Conservation (phyloP, 2,329 filamentous ascomycete genomes). For the Epichloe gansuensis region DNA sequence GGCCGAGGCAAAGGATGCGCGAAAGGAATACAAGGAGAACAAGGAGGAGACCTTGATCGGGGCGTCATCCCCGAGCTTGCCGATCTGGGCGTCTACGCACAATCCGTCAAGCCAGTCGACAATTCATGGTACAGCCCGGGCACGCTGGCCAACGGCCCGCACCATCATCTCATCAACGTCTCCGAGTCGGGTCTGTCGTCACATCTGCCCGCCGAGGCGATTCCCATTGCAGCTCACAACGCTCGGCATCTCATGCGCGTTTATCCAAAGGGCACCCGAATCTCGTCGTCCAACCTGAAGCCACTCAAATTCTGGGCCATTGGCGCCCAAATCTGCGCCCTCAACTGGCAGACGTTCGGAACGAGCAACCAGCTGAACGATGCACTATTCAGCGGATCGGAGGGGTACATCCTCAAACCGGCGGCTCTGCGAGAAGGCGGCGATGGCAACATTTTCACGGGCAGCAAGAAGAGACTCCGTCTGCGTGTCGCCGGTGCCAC, state of each 20-base stretch:
- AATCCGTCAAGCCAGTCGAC: constrained; percentile 55
- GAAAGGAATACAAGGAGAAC: constrained; percentile 40
- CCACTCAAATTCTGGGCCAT: constrained; percentile 54
- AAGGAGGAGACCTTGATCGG: constrained; percentile 38
- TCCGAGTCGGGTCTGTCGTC: constrained; percentile 47
- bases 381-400: constrained; percentile 52
- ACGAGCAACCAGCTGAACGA: constrained; percentile 56
- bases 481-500: constrained; percentile 52
- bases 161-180: constrained; percentile 57
- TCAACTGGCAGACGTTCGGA: constrained; percentile 60
- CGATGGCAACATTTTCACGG: constrained; percentile 33
- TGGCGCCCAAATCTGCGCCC: constrained; percentile 56
- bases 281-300: constrained; percentile 51
- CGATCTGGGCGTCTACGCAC: constrained; percentile 54
- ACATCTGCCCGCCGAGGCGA: constrained; percentile 35
- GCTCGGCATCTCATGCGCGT: constrained; percentile 57
- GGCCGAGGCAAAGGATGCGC: constrained; percentile 33
- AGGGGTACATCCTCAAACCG: constrained; percentile 56
- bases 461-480: constrained; percentile 36
- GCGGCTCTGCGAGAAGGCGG: constrained; percentile 44
- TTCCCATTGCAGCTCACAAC: constrained; percentile 46
- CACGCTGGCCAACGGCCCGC: constrained; percentile 41
- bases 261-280: constrained; percentile 56
- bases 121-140: constrained; percentile 50
- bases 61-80: constrained; percentile 53